Evolutionary conservation across 2,329 filamentous ascomycete species (phyloP).

Genomic region (Colletotrichum sublineola): DNA sequence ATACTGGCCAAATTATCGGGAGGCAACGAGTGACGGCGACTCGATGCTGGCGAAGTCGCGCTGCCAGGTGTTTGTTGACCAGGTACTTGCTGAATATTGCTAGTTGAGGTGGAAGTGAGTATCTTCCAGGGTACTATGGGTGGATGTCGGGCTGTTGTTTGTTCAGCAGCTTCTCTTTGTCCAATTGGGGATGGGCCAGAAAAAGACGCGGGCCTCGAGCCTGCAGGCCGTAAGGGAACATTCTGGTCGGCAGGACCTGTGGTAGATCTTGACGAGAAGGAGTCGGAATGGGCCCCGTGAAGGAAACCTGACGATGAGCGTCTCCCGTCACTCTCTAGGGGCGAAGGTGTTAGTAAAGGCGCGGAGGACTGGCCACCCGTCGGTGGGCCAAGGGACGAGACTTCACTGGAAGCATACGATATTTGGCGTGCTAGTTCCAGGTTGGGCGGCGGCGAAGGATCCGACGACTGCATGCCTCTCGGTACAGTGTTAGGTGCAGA

Average conservation of each 20-base stretch:
- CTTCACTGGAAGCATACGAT: constrained; percentile 38
- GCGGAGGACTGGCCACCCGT: constrained; percentile 47
- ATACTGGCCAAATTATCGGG: neutral
- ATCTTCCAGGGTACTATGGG: constrained; percentile 26
- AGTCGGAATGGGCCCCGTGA: constrained; percentile 7
- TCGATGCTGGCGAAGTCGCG: neutral
- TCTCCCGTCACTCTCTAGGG: constrained; percentile 44
- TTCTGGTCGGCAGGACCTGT: constrained; percentile 28
- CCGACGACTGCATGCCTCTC: neutral
- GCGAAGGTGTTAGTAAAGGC: constrained; percentile 48
- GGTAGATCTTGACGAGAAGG: neutral
- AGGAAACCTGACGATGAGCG: constrained; percentile 43
- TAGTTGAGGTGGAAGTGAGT: neutral
- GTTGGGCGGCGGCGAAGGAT: neutral
- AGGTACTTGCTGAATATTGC: neutral
- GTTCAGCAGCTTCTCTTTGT: neutral
- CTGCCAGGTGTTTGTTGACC: neutral
- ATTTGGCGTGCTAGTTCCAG: constrained; percentile 6
- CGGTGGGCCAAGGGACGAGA: constrained; percentile 48
- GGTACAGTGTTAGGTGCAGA: neutral
- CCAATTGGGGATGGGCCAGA: constrained; percentile 15
- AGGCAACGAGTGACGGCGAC: constrained; percentile 33
- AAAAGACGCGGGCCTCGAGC: constrained; percentile 23
- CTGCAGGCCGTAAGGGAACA: neutral
- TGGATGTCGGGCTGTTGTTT: constrained; percentile 10